Conservation (phyloP, 805 yeast species). For the Schizosaccharomyces cryophilus region DNA sequence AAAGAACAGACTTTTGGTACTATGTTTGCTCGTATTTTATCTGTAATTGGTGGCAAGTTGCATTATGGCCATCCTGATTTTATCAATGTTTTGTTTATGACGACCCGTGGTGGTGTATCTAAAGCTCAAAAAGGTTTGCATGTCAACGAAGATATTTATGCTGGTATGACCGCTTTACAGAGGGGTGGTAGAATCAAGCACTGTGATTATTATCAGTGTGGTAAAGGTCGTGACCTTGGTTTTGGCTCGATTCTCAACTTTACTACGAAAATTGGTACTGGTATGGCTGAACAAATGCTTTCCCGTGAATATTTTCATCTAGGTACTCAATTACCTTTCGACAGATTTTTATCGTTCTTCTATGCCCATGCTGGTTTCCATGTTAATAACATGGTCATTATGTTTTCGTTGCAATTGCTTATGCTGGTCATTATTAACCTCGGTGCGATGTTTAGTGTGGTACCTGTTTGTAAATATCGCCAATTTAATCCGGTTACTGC, state of each 20-base stretch:
- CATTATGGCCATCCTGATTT: constrained; percentile 97
- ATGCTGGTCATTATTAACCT: constrained; percentile 56
- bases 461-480: constrained; percentile 42
- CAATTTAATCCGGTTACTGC: constrained; percentile 49
- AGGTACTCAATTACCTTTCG: constrained; percentile 74
- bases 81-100: constrained; percentile 71
- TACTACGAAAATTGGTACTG: constrained; percentile 90
- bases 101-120: constrained; percentile 85
- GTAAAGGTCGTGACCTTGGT: constrained; percentile 88
- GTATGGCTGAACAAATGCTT: constrained; percentile 91
- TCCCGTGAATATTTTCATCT: constrained; percentile 78
- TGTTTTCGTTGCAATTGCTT: constrained; percentile 65
- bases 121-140: constrained; percentile 88
- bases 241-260: constrained; percentile 78
- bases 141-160: constrained; percentile 82
- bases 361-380: constrained; percentile 97
- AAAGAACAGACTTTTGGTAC: constrained; percentile 95
- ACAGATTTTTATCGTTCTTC: constrained; percentile 72
- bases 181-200: constrained; percentile 89
- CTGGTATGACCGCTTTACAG: constrained; percentile 73
- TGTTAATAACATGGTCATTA: constrained; percentile 67
- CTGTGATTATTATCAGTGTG: constrained; percentile 89
- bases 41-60: constrained; percentile 80
- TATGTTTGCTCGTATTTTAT: constrained; percentile 71
- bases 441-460: constrained; percentile 54